These are phyloP conservation scores for Botrytis pseudocinerea DNA, from an alignment of 2,329 filamentous ascomycete species.

Conservation along the genomic window DNA sequence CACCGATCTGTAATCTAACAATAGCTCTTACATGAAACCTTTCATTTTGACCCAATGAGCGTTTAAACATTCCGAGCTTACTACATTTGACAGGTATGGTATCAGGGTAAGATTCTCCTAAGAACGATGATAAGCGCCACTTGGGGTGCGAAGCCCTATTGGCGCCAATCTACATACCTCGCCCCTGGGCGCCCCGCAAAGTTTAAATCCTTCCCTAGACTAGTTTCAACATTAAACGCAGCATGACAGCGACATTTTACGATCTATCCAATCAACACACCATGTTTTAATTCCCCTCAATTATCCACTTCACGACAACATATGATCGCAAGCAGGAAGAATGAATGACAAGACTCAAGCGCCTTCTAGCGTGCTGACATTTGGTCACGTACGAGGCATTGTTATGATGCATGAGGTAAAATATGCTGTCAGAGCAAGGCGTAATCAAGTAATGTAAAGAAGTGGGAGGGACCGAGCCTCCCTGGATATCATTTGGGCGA, in stretches of 20 bases:
- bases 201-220: neutral
- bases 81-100: neutral
- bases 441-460: neutral
- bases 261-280: neutral
- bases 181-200: conserved; percentile 5
- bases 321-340: neutral
- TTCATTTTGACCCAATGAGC: neutral
- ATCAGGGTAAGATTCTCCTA: neutral
- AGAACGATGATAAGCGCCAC: neutral
- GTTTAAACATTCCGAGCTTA: neutral
- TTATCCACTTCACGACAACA: neutral
- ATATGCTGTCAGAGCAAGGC: neutral
- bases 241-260: neutral
- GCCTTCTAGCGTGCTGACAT: neutral
- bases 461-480: neutral
- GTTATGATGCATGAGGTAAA: neutral
- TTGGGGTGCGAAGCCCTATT: neutral
- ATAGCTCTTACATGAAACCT: neutral
- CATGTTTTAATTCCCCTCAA: neutral
- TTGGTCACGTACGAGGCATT: neutral
- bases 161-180: neutral
- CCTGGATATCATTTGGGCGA: neutral
- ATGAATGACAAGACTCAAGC: neutral
- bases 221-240: neutral
- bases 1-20: neutral